phyloP scores from a whole-genome alignment of 208 protist species.

The Leishmania major region DNA sequence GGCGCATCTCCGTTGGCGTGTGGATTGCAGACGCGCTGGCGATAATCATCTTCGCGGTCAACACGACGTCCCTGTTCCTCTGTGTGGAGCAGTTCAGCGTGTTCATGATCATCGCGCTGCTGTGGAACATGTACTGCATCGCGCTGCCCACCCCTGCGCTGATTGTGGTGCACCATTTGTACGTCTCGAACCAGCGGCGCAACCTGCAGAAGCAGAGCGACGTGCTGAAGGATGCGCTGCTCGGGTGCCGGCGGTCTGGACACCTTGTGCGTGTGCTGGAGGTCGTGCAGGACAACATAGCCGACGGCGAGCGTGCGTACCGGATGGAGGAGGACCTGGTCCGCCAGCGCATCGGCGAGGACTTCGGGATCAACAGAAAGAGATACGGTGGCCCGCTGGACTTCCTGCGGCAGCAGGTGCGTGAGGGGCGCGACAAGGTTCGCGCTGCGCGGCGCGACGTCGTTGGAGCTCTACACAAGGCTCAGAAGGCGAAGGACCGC shows the following conservation, averaged over 20 bases:
- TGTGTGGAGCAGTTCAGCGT: conserved; percentile 56
- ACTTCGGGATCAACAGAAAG: conserved; percentile 30
- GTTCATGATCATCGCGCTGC: conserved; percentile 60
- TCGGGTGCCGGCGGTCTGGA: conserved; percentile 30
- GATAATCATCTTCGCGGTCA: conserved; percentile 60
- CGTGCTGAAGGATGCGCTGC: conserved; percentile 31
- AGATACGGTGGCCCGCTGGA: conserved; percentile 23
- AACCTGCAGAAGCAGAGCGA: conserved; percentile 56
- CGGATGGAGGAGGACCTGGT: conserved; percentile 32
- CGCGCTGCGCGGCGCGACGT: conserved; percentile 22
- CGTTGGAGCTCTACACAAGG: conserved; percentile 35
- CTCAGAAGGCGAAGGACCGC: conserved; percentile 23
- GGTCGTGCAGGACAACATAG: conserved; percentile 36
- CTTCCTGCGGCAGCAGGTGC: conserved; percentile 23
- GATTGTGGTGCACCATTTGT: conserved; percentile 61
- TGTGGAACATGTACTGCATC: conserved; percentile 68
- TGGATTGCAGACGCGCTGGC: conserved; percentile 54
- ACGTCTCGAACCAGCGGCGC: conserved; percentile 50
- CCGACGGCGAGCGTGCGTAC: conserved; percentile 27
- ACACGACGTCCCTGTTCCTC: conserved; percentile 48
- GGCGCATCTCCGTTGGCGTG: conserved; percentile 39
- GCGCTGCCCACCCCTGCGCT: conserved; percentile 47
- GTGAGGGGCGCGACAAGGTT: conserved; percentile 22
- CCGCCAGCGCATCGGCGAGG: conserved; percentile 29
- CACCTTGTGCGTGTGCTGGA: conserved; percentile 30